Base-by-base conservation (phyloP, 164 flowering plant species). In the Platanus orientalis region DNA sequence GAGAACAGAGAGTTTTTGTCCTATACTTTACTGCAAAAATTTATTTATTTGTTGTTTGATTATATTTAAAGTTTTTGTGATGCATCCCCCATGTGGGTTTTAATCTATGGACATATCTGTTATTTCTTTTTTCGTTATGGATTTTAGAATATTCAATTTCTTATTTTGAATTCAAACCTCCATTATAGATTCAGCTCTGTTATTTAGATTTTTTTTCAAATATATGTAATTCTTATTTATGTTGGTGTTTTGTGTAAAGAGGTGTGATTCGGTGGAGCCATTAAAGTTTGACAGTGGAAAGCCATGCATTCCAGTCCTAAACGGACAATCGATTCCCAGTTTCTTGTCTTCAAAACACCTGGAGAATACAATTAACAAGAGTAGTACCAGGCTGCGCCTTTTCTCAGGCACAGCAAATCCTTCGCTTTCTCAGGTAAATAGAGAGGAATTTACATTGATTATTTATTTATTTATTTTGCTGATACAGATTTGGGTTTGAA, bases 321-420 rank as follows among this genome's bases (percentile, higher is more conserved):
- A 69, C 28, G 80, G 73, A 11, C 75, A 58, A 25, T 49, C 56
- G 0, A 1, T 75, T 4, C 77, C 91, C 0, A 73, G 54, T 48
- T 72, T 81, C 61, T 66, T 81, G 65, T 16, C 78, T 24, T 57
- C 78, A 0, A 77, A 56, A 14, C 64, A 76, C 4, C 54, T 65
- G 1, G 70, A 71, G 4, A 64, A 51, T 21, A 1, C 70, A 0
- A 21, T 63, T 28, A 53, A 50, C 29, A 68, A 65, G 23, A 65
- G 68, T 60, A 88, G 81, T 59, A 81, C 90, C 12, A 73, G 90
- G 69, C 76, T 90, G 52, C 82, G 91, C 0, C 84, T 93, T 32
- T 90, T 93, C 78, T 93, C 98, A 0, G 98, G 98, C 61, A 88
- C 97, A 0, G 98, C 98, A 10, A 93, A 93, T 70, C 89, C 87